Evolutionary conservation across 2,329 filamentous ascomycete genomes (phyloP).

Genomic region (Pseudofabraea citricarpa): DNA sequence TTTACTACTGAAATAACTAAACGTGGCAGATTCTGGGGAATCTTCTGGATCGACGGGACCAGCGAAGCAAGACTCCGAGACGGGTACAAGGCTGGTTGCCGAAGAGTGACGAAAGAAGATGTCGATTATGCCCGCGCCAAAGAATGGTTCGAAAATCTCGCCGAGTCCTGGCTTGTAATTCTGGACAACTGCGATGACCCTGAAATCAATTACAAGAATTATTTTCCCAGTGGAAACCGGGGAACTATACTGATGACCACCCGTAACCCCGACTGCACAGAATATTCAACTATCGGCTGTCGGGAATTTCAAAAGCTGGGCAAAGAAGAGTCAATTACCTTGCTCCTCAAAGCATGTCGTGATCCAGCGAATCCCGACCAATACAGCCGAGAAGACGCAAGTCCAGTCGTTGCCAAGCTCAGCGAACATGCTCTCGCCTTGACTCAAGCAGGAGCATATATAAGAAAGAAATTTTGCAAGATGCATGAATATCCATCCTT

Average conservation of each 20-base stretch:
- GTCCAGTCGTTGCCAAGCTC: slow-evolving; percentile 20
- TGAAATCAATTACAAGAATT: slow-evolving; percentile 25
- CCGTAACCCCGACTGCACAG: slow-evolving; percentile 26
- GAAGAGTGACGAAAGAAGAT: slow-evolving; percentile 5
- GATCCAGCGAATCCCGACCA: slow-evolving; percentile 1
- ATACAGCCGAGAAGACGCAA: slow-evolving; percentile 12
- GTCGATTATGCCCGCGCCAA: neutral
- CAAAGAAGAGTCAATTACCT: slow-evolving; percentile 21
- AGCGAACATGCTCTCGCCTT: slow-evolving; percentile 26
- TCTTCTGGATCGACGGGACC: slow-evolving; percentile 15
- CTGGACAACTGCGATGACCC: slow-evolving; percentile 39
- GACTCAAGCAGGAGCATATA: slow-evolving; percentile 23
- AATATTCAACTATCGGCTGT: slow-evolving; percentile 25
- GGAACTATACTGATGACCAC: slow-evolving; percentile 34
- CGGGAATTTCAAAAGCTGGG: slow-evolving; percentile 22
- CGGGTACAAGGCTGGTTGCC: slow-evolving; percentile 13
- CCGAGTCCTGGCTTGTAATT: slow-evolving; percentile 30
- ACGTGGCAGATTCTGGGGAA: slow-evolving; percentile 13
- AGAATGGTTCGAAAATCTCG: slow-evolving; percentile 8
- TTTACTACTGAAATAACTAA: neutral
- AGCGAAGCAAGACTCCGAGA: slow-evolving; percentile 10
- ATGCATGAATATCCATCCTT: slow-evolving; percentile 12
- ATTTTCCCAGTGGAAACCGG: slow-evolving; percentile 27
- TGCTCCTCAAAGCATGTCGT: slow-evolving; percentile 25
- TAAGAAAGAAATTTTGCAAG: slow-evolving; percentile 9